A percentile compares a stretch with the other conserved stretches of the same genome.
These are phyloP conservation scores for Psilocybe azurescens DNA, from an alignment of 768 basidiomycete species.

Conservation along the genomic window DNA sequence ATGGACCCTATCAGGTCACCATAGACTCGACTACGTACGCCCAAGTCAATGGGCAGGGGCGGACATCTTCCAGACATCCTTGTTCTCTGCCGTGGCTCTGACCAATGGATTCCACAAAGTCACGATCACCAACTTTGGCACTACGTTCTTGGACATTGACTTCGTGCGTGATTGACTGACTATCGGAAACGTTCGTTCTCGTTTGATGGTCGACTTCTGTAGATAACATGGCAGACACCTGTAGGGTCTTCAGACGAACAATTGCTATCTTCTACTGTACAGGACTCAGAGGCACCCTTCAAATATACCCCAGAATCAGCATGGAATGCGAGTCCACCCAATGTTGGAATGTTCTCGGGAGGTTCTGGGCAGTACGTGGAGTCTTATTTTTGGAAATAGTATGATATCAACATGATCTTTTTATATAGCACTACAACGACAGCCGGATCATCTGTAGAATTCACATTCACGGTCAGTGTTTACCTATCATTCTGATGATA, in stretches of 20 bases:
- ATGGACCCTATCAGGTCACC: slow-evolving; percentile 48
- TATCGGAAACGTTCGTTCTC: not conserved
- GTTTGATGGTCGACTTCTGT: slow-evolving; percentile 5
- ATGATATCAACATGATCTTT: not conserved
- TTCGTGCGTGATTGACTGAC: slow-evolving; percentile 38
- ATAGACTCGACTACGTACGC: slow-evolving; percentile 41
- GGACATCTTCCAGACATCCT: slow-evolving; percentile 40
- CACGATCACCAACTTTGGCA: slow-evolving; percentile 35
- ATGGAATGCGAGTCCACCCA: slow-evolving; percentile 38
- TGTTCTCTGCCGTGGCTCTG: slow-evolving; percentile 43
- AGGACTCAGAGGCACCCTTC: slow-evolving; percentile 43
- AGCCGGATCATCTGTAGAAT: slow-evolving; percentile 26
- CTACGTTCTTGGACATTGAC: slow-evolving; percentile 48
- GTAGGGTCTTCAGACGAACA: slow-evolving; percentile 30
- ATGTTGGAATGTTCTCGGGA: slow-evolving; percentile 47
- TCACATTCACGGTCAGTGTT: slow-evolving; percentile 29
- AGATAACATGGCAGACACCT: slow-evolving; percentile 39
- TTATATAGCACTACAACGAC: slow-evolving; percentile 25
- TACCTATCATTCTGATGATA: not conserved
- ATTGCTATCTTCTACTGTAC: slow-evolving; percentile 30
- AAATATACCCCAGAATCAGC: slow-evolving; percentile 33
- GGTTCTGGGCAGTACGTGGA: slow-evolving; percentile 49
- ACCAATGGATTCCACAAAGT: slow-evolving; percentile 41
- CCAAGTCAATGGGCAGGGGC: slow-evolving; percentile 31
- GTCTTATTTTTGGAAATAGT: not conserved